A percentile compares a stretch with the other conserved stretches of the same genome.
These are phyloP conservation scores for Kitagawia praeruptora DNA, from an alignment of 129 eudicot species.

Conservation along the genomic window DNA sequence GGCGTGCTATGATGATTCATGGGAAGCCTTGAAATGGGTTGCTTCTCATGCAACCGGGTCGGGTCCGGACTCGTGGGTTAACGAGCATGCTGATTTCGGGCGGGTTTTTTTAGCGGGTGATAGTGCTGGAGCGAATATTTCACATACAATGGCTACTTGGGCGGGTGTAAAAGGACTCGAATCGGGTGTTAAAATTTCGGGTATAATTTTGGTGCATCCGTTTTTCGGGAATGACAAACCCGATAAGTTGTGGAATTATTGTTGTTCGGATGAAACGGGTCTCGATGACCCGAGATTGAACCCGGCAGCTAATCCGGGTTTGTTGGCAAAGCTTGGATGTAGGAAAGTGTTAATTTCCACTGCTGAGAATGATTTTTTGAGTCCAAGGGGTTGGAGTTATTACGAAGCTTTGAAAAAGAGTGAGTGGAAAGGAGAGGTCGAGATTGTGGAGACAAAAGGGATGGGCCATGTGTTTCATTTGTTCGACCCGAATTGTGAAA, in stretches of 20 bases:
- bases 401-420: constrained; percentile 42
- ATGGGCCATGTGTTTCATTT: constrained; percentile 50
- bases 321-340: constrained; percentile 24
- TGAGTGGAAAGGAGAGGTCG: constrained; percentile 43
- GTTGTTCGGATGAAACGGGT: constrained; percentile 36
- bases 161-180: constrained; percentile 17
- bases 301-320: constrained; percentile 36
- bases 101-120: constrained; percentile 57
- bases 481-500: constrained; percentile 18
- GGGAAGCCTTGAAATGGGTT: constrained; percentile 48
- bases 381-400: constrained; percentile 36
- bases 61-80: constrained; percentile 47
- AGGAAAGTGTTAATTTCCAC: constrained; percentile 37
- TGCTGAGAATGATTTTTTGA: constrained; percentile 41
- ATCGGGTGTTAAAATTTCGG: constrained; percentile 31
- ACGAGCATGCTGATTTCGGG: constrained; percentile 31
- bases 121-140: constrained; percentile 53
- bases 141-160: constrained; percentile 32
- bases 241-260: constrained; percentile 34
- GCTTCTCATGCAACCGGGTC: constrained; percentile 22
- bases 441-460: constrained; percentile 38
- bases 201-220: constrained; percentile 45
- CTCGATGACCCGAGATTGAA: constrained; percentile 38
- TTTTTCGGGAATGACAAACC: constrained; percentile 28
- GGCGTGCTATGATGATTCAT: constrained; percentile 35